A percentile compares a stretch with the other conserved stretches of the same genome.
phyloP scores from a whole-genome alignment of 129 eudicot species.

The Rutidosis leptorrhynchoides region DNA sequence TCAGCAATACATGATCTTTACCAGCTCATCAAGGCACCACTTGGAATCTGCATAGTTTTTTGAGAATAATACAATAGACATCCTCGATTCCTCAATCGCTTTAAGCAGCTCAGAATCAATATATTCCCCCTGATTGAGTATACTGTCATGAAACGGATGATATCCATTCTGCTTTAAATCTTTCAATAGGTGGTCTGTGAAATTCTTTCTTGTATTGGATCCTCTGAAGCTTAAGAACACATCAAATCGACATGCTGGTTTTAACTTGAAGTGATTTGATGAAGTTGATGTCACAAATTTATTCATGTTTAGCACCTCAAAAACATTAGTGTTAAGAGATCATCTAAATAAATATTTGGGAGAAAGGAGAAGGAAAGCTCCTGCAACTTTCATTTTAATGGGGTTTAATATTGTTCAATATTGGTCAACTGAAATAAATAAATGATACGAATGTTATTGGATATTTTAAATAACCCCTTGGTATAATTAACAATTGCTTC shows the following conservation, averaged over 20 bases:
- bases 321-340: too few species aligned
- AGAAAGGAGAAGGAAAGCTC: too few species aligned
- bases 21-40: conserved; percentile 15
- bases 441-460: too few species aligned
- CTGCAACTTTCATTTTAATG: too few species aligned
- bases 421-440: too few species aligned
- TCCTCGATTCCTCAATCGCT: neutral
- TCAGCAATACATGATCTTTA: conserved; percentile 11
- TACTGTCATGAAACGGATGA: neutral
- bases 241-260: neutral
- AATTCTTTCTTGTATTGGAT: neutral
- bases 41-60: conserved; percentile 3
- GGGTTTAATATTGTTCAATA: too few species aligned
- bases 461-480: too few species aligned
- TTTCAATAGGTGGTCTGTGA: neutral
- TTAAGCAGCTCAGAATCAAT: conserved; percentile 3
- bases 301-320: too few species aligned
- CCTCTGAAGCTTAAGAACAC: conserved; percentile 11
- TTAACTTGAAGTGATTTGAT: neutral
- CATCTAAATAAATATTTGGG: too few species aligned
- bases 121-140: neutral
- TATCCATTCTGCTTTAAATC: neutral
- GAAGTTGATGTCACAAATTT: neutral
- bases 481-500: too few species aligned
- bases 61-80: conserved; percentile 3